Conservation (phyloP, 768 basidiomycete genomes). For the Pleurotus sapidus region DNA sequence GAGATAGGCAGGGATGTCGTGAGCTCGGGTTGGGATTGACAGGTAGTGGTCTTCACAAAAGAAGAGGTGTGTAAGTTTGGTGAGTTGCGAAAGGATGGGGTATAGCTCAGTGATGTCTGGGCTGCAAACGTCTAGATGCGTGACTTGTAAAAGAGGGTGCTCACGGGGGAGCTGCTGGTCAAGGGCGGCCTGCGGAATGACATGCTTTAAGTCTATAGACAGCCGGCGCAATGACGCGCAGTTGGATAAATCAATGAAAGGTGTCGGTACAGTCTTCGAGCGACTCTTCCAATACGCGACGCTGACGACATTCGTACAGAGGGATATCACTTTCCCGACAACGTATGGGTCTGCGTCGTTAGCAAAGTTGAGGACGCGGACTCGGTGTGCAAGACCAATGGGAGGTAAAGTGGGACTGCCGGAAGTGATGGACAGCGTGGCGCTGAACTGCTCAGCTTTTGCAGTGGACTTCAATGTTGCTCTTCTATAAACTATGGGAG, state of each 20-base stretch:
- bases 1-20: not conserved
- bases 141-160: not conserved
- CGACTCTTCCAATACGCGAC: not conserved
- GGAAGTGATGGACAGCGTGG: not conserved
- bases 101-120: not conserved
- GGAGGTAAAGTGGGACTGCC: not conserved
- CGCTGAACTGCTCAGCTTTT: not conserved
- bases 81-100: not conserved
- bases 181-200: not conserved
- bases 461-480: not conserved
- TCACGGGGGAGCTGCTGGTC: not conserved
- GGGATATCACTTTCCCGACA: not conserved
- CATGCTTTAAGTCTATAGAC: not conserved
- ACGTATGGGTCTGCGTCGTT: not conserved
- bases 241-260: not conserved
- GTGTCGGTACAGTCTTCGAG: not conserved
- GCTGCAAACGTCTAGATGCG: constrained; percentile 1
- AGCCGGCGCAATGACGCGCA: not conserved
- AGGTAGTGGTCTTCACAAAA: constrained; percentile 2
- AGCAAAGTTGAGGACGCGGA: not conserved
- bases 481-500: not conserved
- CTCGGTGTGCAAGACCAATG: not conserved
- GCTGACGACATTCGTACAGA: not conserved
- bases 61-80: constrained; percentile 2
- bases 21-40: not conserved